phyloP scores from a whole-genome alignment of 1,139 yeast genomes.

The Petasospora rhodanensis region DNA sequence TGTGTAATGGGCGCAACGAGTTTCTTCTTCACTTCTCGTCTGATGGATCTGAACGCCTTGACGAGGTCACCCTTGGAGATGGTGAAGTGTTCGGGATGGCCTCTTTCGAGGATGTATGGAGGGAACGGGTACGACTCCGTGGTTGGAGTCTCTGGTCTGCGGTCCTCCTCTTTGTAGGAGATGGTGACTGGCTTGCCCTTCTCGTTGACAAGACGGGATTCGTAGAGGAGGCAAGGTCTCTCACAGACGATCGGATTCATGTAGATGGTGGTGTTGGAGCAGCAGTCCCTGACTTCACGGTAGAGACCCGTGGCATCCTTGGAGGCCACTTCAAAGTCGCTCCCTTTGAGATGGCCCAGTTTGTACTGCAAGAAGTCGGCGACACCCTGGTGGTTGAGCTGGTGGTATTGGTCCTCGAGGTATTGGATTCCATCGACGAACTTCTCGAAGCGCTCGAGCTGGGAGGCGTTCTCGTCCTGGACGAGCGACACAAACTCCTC shows the following conservation, averaged over 20 bases:
- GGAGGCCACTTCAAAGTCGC: constrained; percentile 14
- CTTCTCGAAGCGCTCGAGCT: constrained; percentile 13
- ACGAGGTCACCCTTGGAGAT: constrained; percentile 18
- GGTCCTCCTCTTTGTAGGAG: constrained; percentile 16
- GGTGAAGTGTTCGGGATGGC: constrained; percentile 18
- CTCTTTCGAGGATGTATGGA: constrained; percentile 15
- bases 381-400: constrained; percentile 15
- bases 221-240: constrained; percentile 15
- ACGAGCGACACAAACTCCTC: no score
- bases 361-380: constrained; percentile 19
- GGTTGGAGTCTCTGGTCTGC: constrained; percentile 15
- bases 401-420: constrained; percentile 9
- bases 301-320: constrained; percentile 13
- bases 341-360: constrained; percentile 19
- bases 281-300: constrained; percentile 17
- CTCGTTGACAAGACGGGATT: constrained; percentile 18
- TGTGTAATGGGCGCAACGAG: constrained; percentile 18
- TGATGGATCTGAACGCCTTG: constrained; percentile 18
- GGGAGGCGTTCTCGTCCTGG: no score
- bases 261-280: constrained; percentile 19
- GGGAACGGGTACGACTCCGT: constrained; percentile 21
- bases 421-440: constrained; percentile 12
- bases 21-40: constrained; percentile 19
- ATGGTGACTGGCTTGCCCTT: constrained; percentile 19
- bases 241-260: constrained; percentile 18